Conservation (phyloP, 2,329 filamentous ascomycete species). For the Calcarisporium arbuscula region DNA sequence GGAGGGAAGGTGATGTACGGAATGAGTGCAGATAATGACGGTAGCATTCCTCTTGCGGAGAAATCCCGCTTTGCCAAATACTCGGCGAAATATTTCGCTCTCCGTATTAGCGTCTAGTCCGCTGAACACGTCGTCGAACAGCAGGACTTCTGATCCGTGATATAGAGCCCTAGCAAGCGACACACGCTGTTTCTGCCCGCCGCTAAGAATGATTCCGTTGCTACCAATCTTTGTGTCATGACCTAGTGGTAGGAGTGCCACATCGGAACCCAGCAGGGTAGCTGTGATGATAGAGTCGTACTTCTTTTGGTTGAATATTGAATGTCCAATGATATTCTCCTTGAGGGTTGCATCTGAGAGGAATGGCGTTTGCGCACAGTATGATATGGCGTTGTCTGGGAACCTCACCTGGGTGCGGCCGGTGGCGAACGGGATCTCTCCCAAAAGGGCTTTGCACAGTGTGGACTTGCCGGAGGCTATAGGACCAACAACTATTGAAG, state of each 20-base stretch:
- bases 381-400: no score
- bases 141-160: conserved; percentile 13
- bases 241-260: conserved; percentile 14
- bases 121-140: conserved; percentile 27
- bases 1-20: conserved; percentile 3
- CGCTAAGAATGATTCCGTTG: conserved; percentile 17
- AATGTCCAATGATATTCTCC: conserved; percentile 17
- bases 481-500: conserved; percentile 15
- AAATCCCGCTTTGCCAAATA: conserved; percentile 28
- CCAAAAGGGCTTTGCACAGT: conserved; percentile 14
- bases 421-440: conserved; percentile 13
- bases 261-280: conserved; percentile 13
- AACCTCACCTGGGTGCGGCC: conserved; percentile 5
- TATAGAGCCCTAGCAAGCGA: conserved; percentile 19
- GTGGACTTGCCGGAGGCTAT: conserved; percentile 19
- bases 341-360: conserved; percentile 16
- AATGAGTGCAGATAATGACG: conserved; percentile 18
- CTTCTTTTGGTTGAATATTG: conserved; percentile 11
- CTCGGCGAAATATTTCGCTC: conserved; percentile 25
- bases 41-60: conserved; percentile 16
- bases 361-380: conserved; percentile 19
- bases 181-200: conserved; percentile 21
- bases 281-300: conserved; percentile 15
- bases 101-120: conserved; percentile 31
- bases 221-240: conserved; percentile 16